Base-by-base conservation (phyloP, 2,329 filamentous ascomycete genomes). In the Tolypocladium pustulatum region DNA sequence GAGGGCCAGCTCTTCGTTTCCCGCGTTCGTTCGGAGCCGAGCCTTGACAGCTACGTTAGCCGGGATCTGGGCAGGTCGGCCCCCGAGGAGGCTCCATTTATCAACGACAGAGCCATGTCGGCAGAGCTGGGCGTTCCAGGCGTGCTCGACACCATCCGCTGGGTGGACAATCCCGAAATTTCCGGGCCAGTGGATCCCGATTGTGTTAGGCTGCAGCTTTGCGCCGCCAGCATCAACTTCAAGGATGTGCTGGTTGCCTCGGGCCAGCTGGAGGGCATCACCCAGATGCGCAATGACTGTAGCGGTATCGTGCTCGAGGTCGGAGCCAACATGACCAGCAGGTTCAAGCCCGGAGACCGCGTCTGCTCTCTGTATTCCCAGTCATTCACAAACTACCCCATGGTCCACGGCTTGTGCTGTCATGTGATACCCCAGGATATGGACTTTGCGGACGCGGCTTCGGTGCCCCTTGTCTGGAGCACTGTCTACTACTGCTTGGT, bases 231-330 rank as follows among this genome's bases (percentile, higher is more conserved):
- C 37, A 40, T 73, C 55, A 71, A 72, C 61, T 73, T 74, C 63
- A 70, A 70, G 49, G 72, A 74, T 46, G 67, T 74, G 4, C 65
- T 73, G 2, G 67, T 74, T 25, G 68, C 71, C 2, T 59, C 71
- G 20, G 73, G 72, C 3, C 67, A 71, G 54, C 61, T 73, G 5
- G 63, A 65, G 0, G 65, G 66, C 1, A 60, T 65, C 10, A 63
- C 62, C 1, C 58, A 61, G 15, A 68, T 75, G 62, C 68, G 67
- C 3, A 66, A 67, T 7, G 73, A 75, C 56, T 68, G 67, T 32
- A 64, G 69, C 4, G 74, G 73, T 4, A 58, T 70, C 7, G 63
- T 72, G 3, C 61, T 65, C 1, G 63, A 64, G 12, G 68, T 74
- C 3, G 73, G 70, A 2, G 54, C 57, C 10, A 64, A 65, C 17